phyloP scores from a whole-genome alignment of 2,329 filamentous ascomycete genomes.

The Claviceps spartinae region DNA sequence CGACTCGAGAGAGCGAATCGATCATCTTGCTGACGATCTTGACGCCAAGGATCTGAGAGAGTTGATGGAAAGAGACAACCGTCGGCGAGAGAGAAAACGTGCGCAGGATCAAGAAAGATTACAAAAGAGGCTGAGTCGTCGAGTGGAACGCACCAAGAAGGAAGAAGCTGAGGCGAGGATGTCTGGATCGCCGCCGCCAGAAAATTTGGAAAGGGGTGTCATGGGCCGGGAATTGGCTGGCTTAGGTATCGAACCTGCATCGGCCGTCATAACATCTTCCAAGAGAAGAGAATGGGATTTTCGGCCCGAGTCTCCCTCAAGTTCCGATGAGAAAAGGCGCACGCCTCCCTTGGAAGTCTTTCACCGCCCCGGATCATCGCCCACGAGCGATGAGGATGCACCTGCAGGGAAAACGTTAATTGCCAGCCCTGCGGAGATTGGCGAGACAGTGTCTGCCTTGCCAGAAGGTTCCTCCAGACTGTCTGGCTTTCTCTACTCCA shows the following conservation, averaged over 20 bases:
- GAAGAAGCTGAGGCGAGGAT: constrained; percentile 42
- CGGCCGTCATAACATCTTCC: constrained; percentile 42
- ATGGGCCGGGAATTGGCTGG: constrained; percentile 44
- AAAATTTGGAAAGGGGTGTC: constrained; percentile 47
- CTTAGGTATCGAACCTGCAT: constrained; percentile 42
- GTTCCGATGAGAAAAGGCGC: constrained; percentile 9
- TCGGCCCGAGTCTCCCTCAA: constrained; percentile 11
- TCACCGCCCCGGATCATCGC: constrained; percentile 17
- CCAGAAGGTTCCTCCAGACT: constrained; percentile 15
- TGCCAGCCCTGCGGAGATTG: constrained; percentile 3
- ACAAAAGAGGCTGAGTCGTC: constrained; percentile 49
- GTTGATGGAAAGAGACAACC: constrained; percentile 77
- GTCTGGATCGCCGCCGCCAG: constrained; percentile 35
- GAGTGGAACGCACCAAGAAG: constrained; percentile 51
- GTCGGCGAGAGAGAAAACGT: constrained; percentile 63
- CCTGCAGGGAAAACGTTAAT: not conserved
- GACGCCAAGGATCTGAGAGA: constrained; percentile 75
- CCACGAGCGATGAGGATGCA: constrained; percentile 4
- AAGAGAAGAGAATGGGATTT: constrained; percentile 26
- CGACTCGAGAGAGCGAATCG: constrained; percentile 47
- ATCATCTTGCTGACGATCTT: constrained; percentile 70
- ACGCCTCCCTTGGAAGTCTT: constrained; percentile 16
- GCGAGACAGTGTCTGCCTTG: constrained; percentile 12
- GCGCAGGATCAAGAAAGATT: constrained; percentile 53
- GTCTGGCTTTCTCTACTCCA: constrained; percentile 29